These are phyloP conservation scores for Keqinozyma sinolaborantium DNA, from an alignment of 1,139 yeast genomes.

Conservation along the genomic window DNA sequence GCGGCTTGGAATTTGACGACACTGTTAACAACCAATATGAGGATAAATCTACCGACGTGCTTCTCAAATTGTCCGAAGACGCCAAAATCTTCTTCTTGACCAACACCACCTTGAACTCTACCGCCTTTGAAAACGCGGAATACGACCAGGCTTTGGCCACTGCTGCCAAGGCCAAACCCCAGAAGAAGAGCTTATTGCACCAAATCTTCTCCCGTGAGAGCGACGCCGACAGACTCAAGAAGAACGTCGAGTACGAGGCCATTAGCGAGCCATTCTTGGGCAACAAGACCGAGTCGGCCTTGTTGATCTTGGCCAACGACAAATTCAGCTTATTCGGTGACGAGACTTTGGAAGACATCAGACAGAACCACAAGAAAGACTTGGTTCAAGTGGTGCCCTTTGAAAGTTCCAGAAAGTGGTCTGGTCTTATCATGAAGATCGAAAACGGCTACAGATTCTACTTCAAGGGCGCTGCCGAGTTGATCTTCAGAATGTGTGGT, in stretches of 20 bases:
- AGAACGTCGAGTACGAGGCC: conserved; percentile 11
- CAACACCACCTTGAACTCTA: conserved; percentile 75
- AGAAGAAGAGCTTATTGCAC: conserved; percentile 20
- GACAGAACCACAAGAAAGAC: conserved; percentile 32
- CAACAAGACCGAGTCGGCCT: conserved; percentile 91
- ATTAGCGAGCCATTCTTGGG: conserved; percentile 70
- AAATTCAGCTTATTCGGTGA: conserved; percentile 46
- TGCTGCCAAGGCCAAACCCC: conserved; percentile 27
- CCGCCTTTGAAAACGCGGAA: conserved; percentile 75
- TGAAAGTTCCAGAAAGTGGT: conserved; percentile 91
- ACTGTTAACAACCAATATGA: conserved; percentile 20
- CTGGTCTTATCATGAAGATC: conserved; percentile 66
- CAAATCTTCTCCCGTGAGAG: conserved; percentile 12
- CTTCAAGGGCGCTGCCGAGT: conserved; percentile 94
- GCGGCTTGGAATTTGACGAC: conserved; percentile 41
- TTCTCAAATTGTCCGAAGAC: conserved; percentile 24
- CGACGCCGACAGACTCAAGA: conserved; percentile 18
- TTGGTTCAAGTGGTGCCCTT: conserved; percentile 80
- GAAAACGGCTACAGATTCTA: conserved; percentile 57
- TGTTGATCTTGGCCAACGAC: conserved; percentile 64
- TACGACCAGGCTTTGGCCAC: conserved; percentile 35
- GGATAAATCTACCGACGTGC: conserved; percentile 29
- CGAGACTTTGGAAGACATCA: conserved; percentile 32
- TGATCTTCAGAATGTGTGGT: conserved; percentile 64
- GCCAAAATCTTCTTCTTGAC: conserved; percentile 42